phyloP scores from a whole-genome alignment of 306 rosid species.

The Citrullus amarus region DNA sequence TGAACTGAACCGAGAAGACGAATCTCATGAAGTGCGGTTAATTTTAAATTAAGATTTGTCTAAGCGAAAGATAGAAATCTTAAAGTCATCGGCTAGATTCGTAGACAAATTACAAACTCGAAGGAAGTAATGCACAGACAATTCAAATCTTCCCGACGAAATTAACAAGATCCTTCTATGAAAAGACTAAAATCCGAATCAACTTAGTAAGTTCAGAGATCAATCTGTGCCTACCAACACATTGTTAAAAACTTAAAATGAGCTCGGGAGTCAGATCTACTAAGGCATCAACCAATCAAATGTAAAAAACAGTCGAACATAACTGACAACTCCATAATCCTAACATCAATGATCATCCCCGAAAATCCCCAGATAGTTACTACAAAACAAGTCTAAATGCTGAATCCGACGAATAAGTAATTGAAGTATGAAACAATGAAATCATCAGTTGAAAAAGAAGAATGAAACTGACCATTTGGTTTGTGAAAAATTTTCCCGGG shows the following conservation, averaged over 20 bases:
- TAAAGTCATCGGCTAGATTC: not conserved
- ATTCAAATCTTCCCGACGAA: not conserved
- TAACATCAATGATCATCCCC: not conserved
- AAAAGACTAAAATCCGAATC: slow-evolving; percentile 2
- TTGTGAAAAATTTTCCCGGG: not conserved
- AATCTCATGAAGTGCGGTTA: not conserved
- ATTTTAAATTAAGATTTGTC: not conserved
- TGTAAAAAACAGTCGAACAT: not conserved
- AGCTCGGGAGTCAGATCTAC: slow-evolving; percentile 10
- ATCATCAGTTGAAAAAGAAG: not conserved
- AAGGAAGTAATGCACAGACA: not conserved
- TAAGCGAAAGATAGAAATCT: not conserved
- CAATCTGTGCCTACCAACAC: not conserved
- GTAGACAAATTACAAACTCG: not conserved
- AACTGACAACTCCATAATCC: not conserved
- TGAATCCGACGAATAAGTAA: not conserved
- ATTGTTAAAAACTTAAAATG: not conserved
- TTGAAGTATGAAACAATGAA: not conserved
- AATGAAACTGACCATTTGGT: not conserved
- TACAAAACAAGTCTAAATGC: not conserved
- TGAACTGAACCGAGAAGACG: not conserved
- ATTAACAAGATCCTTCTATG: not conserved
- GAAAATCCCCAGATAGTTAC: not conserved
- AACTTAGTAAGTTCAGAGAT: not conserved
- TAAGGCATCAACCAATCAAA: not conserved